These are phyloP conservation scores for Mycena galericulata DNA, from an alignment of 768 basidiomycete genomes.

Conservation along the genomic window DNA sequence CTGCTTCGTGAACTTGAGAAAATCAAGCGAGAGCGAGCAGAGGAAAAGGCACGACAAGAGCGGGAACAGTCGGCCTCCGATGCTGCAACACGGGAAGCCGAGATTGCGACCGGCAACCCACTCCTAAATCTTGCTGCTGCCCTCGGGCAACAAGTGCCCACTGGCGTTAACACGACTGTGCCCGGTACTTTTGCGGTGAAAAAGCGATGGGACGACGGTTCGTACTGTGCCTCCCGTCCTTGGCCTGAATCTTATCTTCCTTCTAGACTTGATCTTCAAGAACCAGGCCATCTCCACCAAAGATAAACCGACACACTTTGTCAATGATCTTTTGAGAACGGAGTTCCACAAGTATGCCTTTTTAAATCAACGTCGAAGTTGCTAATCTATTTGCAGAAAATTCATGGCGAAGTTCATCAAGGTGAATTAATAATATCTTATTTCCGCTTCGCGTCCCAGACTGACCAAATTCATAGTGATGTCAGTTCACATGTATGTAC, in stretches of 20 bases:
- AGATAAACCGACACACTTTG: conserved; percentile 84
- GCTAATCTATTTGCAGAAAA: conserved; percentile 59
- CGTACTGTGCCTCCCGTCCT: conserved; percentile 38
- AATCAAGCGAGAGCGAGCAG: conserved; percentile 95
- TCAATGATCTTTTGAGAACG: conserved; percentile 94
- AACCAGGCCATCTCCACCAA: conserved; percentile 87
- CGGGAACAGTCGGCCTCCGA: conserved; percentile 74
- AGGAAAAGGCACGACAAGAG: conserved; percentile 89
- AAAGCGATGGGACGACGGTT: conserved; percentile 95
- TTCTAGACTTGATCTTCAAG: conserved; percentile 94
- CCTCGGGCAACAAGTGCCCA: conserved; percentile 77
- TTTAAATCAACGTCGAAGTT: conserved; percentile 12
- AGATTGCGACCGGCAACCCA: conserved; percentile 90
- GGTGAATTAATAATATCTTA: conserved; percentile 51
- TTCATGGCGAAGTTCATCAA: conserved; percentile 95
- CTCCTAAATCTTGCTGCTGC: conserved; percentile 92
- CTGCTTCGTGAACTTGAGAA: conserved; percentile 97
- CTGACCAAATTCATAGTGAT: conserved; percentile 34
- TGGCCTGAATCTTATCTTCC: conserved; percentile 8
- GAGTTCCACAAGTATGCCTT: conserved; percentile 89
- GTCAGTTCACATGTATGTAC: conserved; percentile 30
- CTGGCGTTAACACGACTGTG: conserved; percentile 76
- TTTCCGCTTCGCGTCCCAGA: not conserved
- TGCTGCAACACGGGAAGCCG: conserved; percentile 76
- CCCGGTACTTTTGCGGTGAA: conserved; percentile 93